These are phyloP conservation scores for Annulohypoxylon nitens DNA, from an alignment of 495 filamentous ascomycete species.

Conservation along the genomic window DNA sequence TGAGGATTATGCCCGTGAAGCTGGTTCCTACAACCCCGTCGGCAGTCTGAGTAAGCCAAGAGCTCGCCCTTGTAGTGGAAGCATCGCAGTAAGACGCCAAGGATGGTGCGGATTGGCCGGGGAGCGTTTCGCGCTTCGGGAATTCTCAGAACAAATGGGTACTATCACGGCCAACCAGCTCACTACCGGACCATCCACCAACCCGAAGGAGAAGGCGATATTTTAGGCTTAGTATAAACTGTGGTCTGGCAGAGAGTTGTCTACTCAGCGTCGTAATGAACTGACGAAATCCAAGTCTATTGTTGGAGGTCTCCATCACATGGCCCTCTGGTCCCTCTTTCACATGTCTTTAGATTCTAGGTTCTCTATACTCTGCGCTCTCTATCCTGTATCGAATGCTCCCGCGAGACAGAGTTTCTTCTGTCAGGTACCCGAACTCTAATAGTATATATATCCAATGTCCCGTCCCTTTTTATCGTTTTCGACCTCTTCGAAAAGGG, in stretches of 20 bases:
- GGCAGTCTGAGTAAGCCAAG: slow-evolving; percentile 40
- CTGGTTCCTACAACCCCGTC: slow-evolving; percentile 15
- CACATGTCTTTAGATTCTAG: slow-evolving; percentile 36
- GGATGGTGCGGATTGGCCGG: slow-evolving; percentile 33
- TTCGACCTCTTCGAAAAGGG: slow-evolving; percentile 12
- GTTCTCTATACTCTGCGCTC: slow-evolving; percentile 36
- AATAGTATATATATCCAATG: slow-evolving; percentile 38
- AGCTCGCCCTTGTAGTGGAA: slow-evolving; percentile 26
- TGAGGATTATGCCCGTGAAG: slow-evolving; percentile 25
- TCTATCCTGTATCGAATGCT: slow-evolving; percentile 26
- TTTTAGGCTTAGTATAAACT: slow-evolving; percentile 34
- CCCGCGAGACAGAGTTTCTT: slow-evolving; percentile 8
- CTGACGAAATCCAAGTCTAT: slow-evolving; percentile 36
- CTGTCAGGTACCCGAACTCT: slow-evolving; percentile 37
- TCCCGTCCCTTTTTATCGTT: slow-evolving; percentile 12
- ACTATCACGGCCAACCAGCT: slow-evolving; percentile 23
- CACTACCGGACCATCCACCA: slow-evolving; percentile 33
- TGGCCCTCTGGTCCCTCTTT: slow-evolving; percentile 31
- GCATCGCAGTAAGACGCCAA: slow-evolving; percentile 48
- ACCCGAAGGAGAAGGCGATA: slow-evolving; percentile 42
- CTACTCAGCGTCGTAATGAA: slow-evolving; percentile 37
- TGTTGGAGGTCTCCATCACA: slow-evolving; percentile 30
- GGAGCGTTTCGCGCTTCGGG: slow-evolving; percentile 17
- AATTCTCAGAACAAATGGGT: slow-evolving; percentile 26
- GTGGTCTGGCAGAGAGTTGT: slow-evolving; percentile 11